Evolutionary conservation across 2,329 filamentous ascomycete species (phyloP), one percentile per base, ranked within the genome.

Genomic region (Botrytis porri): DNA sequence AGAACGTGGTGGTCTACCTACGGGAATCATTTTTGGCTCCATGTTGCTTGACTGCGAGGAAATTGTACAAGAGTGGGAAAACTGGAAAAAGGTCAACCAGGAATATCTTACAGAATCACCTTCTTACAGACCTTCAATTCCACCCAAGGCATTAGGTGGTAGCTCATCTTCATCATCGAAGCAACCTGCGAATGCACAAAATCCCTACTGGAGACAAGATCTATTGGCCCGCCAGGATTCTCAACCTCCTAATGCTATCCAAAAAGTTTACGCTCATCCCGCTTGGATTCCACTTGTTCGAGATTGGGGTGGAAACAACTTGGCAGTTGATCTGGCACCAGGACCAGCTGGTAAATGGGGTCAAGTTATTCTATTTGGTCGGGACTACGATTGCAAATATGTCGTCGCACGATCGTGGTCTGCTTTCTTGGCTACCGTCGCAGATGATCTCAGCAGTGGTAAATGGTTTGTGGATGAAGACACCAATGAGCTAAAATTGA

Each of bases 11-110:
- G 96, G 96, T 76, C 87, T 88, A 73, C 96, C 96, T 0, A 98
- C 95, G 0, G 96, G 96, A 75, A 92, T 98, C 77, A 89, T 99
- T 75, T 98, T 99, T 79, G 89, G 95, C 74, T 92, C 90, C 81
- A 99, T 99, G 96, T 84, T 99, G 76, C 88, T 99, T 73, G 96
- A 99, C 82, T 98, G 96, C 80, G 96, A 99, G 82, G 96, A 99
- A 81, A 97, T 99, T 78, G 92, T 97, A 35, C 94, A 98, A 82
- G 96, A 99, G 82, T 98, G 95, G 93, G 92, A 93, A 79, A 97
- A 97, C 81, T 99, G 96, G 96, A 91, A 94, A 78, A 90, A 89
- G 75, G 96, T 99, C 75, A 97, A 97, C 80, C 90, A 95, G 73
- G 93, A 98, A 80, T 97, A 93, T 81, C 87, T 98, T 74, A 78